phyloP scores from a whole-genome alignment of 2,329 filamentous ascomycete genomes.

The Leptographium galeiforme region DNA sequence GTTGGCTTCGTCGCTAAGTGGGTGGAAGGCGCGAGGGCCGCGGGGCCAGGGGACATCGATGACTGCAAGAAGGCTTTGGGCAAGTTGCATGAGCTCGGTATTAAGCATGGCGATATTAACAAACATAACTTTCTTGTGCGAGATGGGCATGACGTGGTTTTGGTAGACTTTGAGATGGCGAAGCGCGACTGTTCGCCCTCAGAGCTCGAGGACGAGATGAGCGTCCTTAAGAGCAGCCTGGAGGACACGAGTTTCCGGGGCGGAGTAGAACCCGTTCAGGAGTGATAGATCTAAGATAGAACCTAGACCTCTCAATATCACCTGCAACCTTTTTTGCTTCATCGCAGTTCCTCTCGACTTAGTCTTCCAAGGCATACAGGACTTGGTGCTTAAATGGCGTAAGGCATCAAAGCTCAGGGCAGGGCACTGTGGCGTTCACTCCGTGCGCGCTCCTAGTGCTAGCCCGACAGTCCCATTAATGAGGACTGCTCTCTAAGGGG shows the following conservation, averaged over 20 bases:
- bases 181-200: neutral
- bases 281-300: neutral
- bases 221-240: neutral
- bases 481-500: no score
- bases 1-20: constrained; percentile 19
- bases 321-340: no score
- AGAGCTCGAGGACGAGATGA: neutral
- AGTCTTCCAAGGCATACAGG: no score
- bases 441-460: no score
- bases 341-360: no score
- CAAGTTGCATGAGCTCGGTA: constrained; percentile 19
- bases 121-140: constrained; percentile 22
- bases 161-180: neutral
- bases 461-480: no score
- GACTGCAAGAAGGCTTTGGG: constrained; percentile 16
- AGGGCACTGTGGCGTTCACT: no score
- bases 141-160: constrained; percentile 2
- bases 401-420: no score
- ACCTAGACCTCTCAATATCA: no score
- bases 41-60: constrained; percentile 16
- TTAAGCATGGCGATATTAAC: constrained; percentile 24
- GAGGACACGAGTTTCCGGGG: neutral
- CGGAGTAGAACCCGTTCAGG: neutral
- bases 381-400: no score
- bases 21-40: constrained; percentile 15